A percentile compares a stretch with the other conserved stretches of the same genome.
Evolutionary conservation across 2,329 filamentous ascomycete species (phyloP).

Genomic region (Clonostachys sp.): DNA sequence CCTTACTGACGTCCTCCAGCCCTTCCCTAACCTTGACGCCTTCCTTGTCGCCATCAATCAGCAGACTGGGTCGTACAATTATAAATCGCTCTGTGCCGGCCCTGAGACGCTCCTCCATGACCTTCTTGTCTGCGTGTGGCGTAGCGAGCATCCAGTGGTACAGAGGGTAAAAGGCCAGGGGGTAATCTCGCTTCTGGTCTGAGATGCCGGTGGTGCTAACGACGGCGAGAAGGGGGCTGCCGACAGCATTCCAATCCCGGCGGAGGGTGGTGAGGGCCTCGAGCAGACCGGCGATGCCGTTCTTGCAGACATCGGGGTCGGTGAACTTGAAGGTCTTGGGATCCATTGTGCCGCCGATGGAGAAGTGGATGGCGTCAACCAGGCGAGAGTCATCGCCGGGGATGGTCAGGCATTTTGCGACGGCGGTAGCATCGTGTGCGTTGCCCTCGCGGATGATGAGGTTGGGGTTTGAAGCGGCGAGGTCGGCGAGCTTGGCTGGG

Average conservation of each 20-base stretch:
- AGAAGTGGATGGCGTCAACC: conserved; percentile 31
- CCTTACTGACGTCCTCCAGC: conserved; percentile 22
- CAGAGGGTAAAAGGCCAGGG: conserved; percentile 26
- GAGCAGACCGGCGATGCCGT: conserved; percentile 26
- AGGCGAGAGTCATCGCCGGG: conserved; percentile 14
- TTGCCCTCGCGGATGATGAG: conserved; percentile 31
- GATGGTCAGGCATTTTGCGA: conserved; percentile 21
- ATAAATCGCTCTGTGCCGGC: conserved; percentile 15
- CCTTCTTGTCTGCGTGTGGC: conserved; percentile 36
- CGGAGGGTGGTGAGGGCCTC: conserved; percentile 18
- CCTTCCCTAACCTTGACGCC: conserved; percentile 15
- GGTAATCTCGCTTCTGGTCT: conserved; percentile 24
- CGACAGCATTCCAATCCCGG: conserved; percentile 1
- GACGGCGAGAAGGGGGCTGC: conserved; percentile 25
- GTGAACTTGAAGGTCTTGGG: conserved; percentile 18
- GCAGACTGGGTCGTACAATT: conserved; percentile 21
- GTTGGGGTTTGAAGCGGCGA: conserved; percentile 11
- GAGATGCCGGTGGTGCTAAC: conserved; percentile 36
- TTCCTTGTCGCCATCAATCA: conserved; percentile 14
- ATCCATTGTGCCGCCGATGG: conserved; percentile 25
- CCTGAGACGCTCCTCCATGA: conserved; percentile 27
- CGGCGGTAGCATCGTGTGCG: conserved; percentile 22
- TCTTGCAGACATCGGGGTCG: conserved; percentile 33
- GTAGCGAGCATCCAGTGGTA: conserved; percentile 27
- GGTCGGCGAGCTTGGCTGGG: conserved; percentile 28